These are phyloP conservation scores for Diutina ranongensis DNA, from an alignment of 1,139 yeast genomes.

Conservation along the genomic window DNA sequence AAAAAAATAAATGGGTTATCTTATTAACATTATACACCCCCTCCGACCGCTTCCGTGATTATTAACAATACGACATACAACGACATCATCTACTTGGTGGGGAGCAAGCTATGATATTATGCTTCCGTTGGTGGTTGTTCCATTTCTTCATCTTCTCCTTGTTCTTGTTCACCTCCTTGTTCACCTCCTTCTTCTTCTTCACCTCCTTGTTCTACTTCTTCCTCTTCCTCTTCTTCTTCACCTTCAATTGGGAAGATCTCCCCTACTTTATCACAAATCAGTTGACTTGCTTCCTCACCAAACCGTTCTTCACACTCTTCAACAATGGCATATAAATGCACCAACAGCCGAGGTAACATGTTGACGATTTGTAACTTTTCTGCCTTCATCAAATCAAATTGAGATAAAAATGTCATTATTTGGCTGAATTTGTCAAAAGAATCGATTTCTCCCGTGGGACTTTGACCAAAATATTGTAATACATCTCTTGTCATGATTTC, in stretches of 20 bases:
- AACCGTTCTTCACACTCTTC: conserved; percentile 90
- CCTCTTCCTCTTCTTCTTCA: conserved; percentile 17
- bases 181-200: conserved; percentile 8
- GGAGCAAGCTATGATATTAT: too few relatives aligned
- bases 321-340: conserved; percentile 63
- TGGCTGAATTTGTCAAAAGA: conserved; percentile 36
- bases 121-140: too few relatives aligned
- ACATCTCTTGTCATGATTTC: conserved; percentile 65
- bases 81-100: too few relatives aligned
- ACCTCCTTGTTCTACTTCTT: conserved; percentile 15
- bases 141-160: background rate
- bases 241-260: conserved; percentile 36
- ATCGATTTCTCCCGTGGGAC: conserved; percentile 32
- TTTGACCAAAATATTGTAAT: conserved; percentile 34
- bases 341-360: conserved; percentile 68
- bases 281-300: conserved; percentile 46
- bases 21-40: too few relatives aligned
- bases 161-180: background rate
- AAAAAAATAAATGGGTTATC: too few relatives aligned
- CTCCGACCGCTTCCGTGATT: too few relatives aligned
- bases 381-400: conserved; percentile 58
- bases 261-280: conserved; percentile 38
- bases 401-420: conserved; percentile 41
- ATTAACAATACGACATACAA: too few relatives aligned
- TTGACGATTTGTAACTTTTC: conserved; percentile 81